phyloP scores from a whole-genome alignment of 495 filamentous ascomycete species.

The Stereocaulon alpinum region DNA sequence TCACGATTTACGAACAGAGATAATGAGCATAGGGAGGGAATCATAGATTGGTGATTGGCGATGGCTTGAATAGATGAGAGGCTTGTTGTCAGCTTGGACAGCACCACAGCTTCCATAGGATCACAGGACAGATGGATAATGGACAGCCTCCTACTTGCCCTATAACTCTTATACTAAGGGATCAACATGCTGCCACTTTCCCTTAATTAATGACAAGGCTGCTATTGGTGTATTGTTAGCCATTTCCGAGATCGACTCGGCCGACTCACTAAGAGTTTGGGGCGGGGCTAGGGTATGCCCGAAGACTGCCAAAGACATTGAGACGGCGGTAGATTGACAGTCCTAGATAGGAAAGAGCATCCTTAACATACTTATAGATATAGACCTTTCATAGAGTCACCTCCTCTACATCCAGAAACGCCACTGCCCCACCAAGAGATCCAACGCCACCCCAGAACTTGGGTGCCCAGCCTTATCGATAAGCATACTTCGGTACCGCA shows the following conservation, averaged over 20 bases:
- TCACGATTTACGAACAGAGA: slow-evolving; percentile 6
- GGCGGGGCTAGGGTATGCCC: not conserved
- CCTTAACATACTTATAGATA: too few species aligned
- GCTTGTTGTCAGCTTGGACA: not conserved
- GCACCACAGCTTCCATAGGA: not conserved
- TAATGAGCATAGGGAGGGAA: slow-evolving; percentile 5
- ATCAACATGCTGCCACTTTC: too few species aligned
- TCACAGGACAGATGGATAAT: not conserved
- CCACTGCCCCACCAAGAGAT: not conserved
- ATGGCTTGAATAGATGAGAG: not conserved
- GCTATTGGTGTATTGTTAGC: not conserved
- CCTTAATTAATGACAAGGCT: not conserved
- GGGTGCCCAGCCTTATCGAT: slow-evolving; percentile 3
- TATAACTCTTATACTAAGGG: too few species aligned
- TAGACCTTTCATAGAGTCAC: too few species aligned
- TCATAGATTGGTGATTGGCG: slow-evolving; percentile 1
- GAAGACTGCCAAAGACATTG: too few species aligned
- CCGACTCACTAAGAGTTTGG: not conserved
- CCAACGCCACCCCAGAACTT: not conserved
- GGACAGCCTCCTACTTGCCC: not conserved
- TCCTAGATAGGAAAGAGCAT: too few species aligned
- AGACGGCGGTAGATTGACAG: too few species aligned
- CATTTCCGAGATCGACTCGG: slow-evolving; percentile 1
- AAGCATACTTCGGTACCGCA: not conserved
- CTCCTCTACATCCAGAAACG: not conserved